Evolutionary conservation across 306 rosid genomes (phyloP).

Genomic region (Quercus variabilis): DNA sequence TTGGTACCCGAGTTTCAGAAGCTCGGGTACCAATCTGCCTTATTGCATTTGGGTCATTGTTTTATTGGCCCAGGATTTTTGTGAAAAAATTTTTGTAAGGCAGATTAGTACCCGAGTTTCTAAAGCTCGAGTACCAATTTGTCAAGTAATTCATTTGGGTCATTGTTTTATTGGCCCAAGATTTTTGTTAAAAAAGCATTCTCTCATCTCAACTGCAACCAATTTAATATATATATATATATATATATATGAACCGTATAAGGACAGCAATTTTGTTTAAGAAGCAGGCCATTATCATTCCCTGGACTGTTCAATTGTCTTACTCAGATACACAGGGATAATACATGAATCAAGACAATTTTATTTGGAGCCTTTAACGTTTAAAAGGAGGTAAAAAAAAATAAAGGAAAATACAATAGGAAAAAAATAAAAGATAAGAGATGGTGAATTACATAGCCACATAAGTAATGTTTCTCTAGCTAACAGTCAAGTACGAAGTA

Average conservation of each 20-base stretch:
- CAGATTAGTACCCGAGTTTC: too few species aligned
- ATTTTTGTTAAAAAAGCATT: background rate
- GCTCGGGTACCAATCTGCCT: too few species aligned
- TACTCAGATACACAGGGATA: background rate
- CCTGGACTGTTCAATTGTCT: background rate
- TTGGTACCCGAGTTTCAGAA: too few species aligned
- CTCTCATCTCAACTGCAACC: background rate
- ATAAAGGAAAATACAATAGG: background rate
- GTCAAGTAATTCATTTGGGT: too few species aligned
- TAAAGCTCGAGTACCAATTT: too few species aligned
- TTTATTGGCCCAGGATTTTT: too few species aligned
- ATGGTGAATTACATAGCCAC: slow-evolving; percentile 21
- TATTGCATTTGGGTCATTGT: too few species aligned
- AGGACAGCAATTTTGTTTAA: slow-evolving; percentile 13
- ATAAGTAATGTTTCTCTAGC: background rate
- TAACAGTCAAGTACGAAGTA: too few species aligned
- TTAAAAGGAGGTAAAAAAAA: background rate
- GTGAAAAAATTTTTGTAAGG: too few species aligned
- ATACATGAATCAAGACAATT: slow-evolving; percentile 2
- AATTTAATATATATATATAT: background rate
- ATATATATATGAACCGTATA: background rate
- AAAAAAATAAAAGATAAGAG: background rate
- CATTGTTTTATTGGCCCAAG: too few species aligned
- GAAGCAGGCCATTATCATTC: background rate
- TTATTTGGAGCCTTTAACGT: slow-evolving; percentile 17